Conservation (phyloP, 1,139 yeast species). For the Kodamaea sp. region DNA sequence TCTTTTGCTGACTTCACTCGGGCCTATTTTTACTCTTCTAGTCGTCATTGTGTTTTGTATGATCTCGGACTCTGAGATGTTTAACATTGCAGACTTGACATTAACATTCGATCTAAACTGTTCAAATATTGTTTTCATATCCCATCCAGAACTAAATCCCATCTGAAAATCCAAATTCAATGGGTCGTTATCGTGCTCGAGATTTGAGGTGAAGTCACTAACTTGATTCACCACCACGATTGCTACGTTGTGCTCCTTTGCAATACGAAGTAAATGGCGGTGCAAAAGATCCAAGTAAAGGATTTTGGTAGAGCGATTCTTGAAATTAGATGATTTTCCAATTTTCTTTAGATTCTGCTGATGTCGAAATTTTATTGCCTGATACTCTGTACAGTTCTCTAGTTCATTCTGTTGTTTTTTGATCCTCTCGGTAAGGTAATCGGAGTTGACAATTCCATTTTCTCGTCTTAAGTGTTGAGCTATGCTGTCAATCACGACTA, state of each 20-base stretch:
- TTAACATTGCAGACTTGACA: constrained; percentile 1
- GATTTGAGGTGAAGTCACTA: constrained; percentile 41
- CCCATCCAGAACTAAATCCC: constrained; percentile 82
- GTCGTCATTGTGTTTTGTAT: too few relatives aligned
- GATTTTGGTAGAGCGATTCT: constrained; percentile 35
- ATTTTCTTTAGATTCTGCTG: constrained; percentile 30
- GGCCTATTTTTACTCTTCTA: too few relatives aligned
- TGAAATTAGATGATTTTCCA: constrained; percentile 30
- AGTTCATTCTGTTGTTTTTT: constrained; percentile 24
- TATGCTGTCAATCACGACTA: constrained; percentile 68
- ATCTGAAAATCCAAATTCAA: constrained; percentile 65
- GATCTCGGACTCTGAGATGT: constrained; percentile 3
- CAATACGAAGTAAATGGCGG: constrained; percentile 51
- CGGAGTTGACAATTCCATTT: constrained; percentile 37
- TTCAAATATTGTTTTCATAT: constrained; percentile 32
- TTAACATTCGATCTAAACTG: constrained; percentile 7
- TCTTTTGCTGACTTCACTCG: too few relatives aligned
- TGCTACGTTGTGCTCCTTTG: constrained; percentile 53
- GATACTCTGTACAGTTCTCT: constrained; percentile 17
- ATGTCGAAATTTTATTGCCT: constrained; percentile 26
- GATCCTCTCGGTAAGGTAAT: constrained; percentile 26
- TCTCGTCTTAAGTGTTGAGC: constrained; percentile 83
- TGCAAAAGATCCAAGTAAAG: constrained; percentile 48
- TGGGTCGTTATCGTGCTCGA: constrained; percentile 32
- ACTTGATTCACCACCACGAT: constrained; percentile 82